Percentiles rank a stretch among this genome's conserved stretches.
phyloP scores from a whole-genome alignment of 345 rosid species.

The Salix caprea region DNA sequence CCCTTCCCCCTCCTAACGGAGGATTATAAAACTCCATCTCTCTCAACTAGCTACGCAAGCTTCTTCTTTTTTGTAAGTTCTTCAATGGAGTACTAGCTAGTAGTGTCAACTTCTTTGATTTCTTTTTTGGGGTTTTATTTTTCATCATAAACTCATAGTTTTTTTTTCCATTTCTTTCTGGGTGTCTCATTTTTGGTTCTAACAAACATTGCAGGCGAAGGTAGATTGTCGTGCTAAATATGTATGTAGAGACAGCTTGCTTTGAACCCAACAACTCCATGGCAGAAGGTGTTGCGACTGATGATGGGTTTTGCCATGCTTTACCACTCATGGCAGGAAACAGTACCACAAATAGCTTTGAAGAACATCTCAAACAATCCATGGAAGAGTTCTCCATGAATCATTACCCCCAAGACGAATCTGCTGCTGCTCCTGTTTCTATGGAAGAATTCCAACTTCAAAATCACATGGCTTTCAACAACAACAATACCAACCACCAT shows the following conservation, averaged over 20 bases:
- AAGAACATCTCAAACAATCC: constrained; percentile 39
- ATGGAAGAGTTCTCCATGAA: constrained; percentile 30
- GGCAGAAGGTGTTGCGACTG: constrained; percentile 22
- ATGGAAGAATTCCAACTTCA: constrained; percentile 38
- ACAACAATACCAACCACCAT: constrained; percentile 9
- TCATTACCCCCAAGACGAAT: constrained; percentile 12
- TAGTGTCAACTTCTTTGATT: not conserved
- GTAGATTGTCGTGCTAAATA: constrained; percentile 6
- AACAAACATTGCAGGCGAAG: not conserved
- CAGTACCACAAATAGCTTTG: constrained; percentile 33
- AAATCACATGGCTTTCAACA: constrained; percentile 33
- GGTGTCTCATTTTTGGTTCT: not conserved
- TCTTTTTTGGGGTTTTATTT: not conserved
- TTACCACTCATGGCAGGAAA: constrained; percentile 12
- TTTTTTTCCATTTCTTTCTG: not conserved
- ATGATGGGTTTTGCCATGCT: constrained; percentile 15
- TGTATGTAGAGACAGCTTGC: constrained; percentile 44
- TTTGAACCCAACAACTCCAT: constrained; percentile 40
- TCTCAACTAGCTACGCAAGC: not conserved
- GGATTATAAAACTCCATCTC: not conserved
- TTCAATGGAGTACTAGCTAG: not conserved
- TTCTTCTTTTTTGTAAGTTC: not conserved
- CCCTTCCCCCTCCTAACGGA: not conserved
- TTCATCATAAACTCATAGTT: not conserved
- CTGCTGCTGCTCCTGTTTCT: constrained; percentile 15